Base-by-base conservation (phyloP, 768 basidiomycete genomes). In the Boletus subcaerulescens region DNA sequence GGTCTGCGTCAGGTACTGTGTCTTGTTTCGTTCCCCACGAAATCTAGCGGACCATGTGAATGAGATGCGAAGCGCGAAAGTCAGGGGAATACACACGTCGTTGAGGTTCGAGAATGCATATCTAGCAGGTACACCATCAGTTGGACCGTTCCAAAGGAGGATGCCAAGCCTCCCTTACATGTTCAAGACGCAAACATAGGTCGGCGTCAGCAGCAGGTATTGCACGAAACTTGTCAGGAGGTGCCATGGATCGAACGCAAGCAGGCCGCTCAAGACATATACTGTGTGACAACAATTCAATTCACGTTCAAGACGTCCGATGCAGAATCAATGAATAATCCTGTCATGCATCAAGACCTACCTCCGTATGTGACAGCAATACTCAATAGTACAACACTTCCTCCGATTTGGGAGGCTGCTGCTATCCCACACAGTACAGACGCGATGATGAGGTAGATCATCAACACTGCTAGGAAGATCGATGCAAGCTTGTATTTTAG, bases 21-120 rank as follows among this genome's bases (percentile, higher is more conserved):
- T 93, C 90, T 72, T 93, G 89, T 71, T 98, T 98, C n/a, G 94
- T 98, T 6, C 94, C 94, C 94, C 94, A 92, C 24, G 91, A 91
- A 41, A 91, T 91, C 87, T 90, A 63, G 5, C 43, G 38, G 15
- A 51, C 36, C 26, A 46, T 15, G n/a, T 22, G 15, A 54, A 20
- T 31, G 47, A 62, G n/a, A 57, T 53, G 29, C 61, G 18, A 52
- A 58, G 58, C 1, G 39, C 58, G 53, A 33, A 40, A 32, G 24
- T 45, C 18, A 45, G 55, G 36, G 36, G 31, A 45, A 29, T 40
- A 56, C 61, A 31, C 22, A 93, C 88, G 63, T 94, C 91, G 68
- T 93, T 89, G 6, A 93, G 76, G 69, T 93, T 93, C 45, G 86
- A 83, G 69, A 87, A 93, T 3, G 91, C 89, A 69, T 90, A 94